Evolutionary conservation across 2,329 filamentous ascomycete genomes (phyloP).

Genomic region (Aspergillus intermedius): DNA sequence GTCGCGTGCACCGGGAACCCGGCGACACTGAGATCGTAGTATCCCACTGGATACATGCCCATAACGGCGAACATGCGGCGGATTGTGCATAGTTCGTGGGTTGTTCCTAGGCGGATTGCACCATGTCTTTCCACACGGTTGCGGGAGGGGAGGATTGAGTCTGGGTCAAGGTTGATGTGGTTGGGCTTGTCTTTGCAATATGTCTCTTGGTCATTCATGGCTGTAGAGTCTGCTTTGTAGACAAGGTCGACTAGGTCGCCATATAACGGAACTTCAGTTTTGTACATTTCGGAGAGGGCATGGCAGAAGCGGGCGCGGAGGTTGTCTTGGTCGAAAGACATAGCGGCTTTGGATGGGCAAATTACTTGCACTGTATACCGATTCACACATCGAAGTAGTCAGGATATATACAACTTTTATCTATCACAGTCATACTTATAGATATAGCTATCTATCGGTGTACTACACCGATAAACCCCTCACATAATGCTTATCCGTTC

Average conservation of each 20-base stretch:
- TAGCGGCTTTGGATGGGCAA: not conserved
- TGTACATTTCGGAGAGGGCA: conserved; percentile 32
- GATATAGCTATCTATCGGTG: not conserved
- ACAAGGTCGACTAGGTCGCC: conserved; percentile 27
- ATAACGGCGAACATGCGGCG: conserved; percentile 42
- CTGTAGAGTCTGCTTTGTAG: conserved; percentile 19
- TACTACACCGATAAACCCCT: too few relatives aligned
- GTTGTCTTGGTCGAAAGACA: conserved; percentile 9
- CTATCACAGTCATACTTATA: not conserved
- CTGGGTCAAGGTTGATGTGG: conserved; percentile 10
- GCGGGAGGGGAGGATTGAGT: conserved; percentile 16
- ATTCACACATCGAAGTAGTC: not conserved
- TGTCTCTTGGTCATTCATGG: conserved; percentile 5
- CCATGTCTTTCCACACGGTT: conserved; percentile 39
- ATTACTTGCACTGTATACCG: not conserved
- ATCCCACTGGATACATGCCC: conserved; percentile 46
- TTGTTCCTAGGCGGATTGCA: conserved; percentile 45
- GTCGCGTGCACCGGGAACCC: conserved; percentile 49
- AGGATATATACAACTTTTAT: too few relatives aligned
- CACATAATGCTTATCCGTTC: too few relatives aligned
- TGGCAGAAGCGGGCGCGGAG: conserved; percentile 25
- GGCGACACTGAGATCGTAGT: conserved; percentile 46
- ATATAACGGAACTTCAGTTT: conserved; percentile 28
- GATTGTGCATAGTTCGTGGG: conserved; percentile 39
- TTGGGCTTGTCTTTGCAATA: conserved; percentile 1